Percentiles rank a stretch among this genome's conserved stretches.
These are phyloP conservation scores for Elaeis guineensis DNA, from an alignment of 176 grass and related monocot genomes.

Conservation along the genomic window DNA sequence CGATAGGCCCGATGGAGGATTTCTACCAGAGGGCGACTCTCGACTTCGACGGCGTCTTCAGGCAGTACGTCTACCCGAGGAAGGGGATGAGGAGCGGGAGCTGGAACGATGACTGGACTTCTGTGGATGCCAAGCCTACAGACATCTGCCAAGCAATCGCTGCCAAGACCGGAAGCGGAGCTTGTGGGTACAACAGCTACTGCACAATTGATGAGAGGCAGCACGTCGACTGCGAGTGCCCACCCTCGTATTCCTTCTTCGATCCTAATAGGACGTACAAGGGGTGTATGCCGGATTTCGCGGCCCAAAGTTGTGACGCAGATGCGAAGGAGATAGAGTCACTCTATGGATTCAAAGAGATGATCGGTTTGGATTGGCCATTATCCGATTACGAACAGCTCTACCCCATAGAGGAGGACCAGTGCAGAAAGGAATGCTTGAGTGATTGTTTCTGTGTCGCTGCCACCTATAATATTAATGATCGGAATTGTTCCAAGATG, in stretches of 20 bases:
- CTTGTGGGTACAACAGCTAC: slow-evolving; percentile 28
- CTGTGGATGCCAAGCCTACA: slow-evolving; percentile 1
- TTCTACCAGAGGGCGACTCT: slow-evolving; percentile 50
- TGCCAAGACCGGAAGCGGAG: slow-evolving; percentile 2
- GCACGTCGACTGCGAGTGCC: slow-evolving; percentile 27
- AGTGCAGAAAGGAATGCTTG: slow-evolving; percentile 1
- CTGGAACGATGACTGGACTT: slow-evolving; percentile 12
- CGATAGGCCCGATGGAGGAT: neutral
- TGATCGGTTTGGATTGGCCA: slow-evolving; percentile 1
- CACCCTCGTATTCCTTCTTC: slow-evolving; percentile 28
- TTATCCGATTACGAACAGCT: neutral
- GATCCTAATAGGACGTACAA: slow-evolving; percentile 17
- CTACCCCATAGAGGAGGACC: neutral
- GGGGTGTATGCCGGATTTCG: slow-evolving; percentile 43
- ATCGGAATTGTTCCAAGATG: neutral
- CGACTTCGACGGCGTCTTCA: slow-evolving; percentile 39
- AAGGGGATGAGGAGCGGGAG: neutral
- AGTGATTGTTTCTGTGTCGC: neutral
- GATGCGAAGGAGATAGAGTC: slow-evolving; percentile 17
- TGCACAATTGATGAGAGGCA: neutral
- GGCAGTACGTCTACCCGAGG: slow-evolving; percentile 51
- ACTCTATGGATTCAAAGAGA: slow-evolving; percentile 10
- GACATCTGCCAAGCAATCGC: slow-evolving; percentile 12
- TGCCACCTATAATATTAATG: neutral
- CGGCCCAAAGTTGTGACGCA: slow-evolving; percentile 32